phyloP scores from a whole-genome alignment of 345 rosid species.

The Durio zibethinus region DNA sequence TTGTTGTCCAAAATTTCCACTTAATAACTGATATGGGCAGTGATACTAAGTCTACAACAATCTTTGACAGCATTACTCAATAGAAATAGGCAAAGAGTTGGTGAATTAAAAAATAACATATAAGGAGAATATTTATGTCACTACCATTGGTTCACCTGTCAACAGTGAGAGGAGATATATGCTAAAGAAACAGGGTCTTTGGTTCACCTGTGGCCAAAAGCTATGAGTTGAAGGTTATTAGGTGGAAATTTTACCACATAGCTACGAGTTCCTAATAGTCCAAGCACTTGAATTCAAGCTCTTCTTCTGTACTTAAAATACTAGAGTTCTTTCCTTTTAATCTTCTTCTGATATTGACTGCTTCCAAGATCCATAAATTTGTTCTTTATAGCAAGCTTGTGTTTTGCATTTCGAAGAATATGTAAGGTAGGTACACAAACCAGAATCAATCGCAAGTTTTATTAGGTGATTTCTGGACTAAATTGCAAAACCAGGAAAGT shows the following conservation, averaged over 20 bases:
- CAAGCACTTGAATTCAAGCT: background rate
- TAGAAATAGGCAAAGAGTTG: background rate
- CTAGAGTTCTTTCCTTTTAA: background rate
- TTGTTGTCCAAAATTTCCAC: background rate
- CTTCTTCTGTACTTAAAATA: background rate
- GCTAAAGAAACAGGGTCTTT: background rate
- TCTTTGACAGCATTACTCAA: background rate
- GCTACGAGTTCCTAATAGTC: background rate
- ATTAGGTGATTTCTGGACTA: background rate
- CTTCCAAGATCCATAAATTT: constrained; percentile 4
- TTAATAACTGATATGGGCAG: background rate
- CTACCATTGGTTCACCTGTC: background rate
- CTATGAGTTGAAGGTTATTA: too few relatives aligned
- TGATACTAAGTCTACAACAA: background rate
- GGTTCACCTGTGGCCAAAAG: too few relatives aligned
- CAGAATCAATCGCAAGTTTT: background rate
- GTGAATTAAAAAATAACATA: background rate
- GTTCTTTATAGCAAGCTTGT: background rate
- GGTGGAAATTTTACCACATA: too few relatives aligned
- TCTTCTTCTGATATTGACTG: background rate
- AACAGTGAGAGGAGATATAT: too few relatives aligned
- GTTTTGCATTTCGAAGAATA: too few relatives aligned
- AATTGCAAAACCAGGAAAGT: background rate
- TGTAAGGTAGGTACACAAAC: background rate
- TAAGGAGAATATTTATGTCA: background rate